Conservation (phyloP, 306 rosid genomes). For the Begonia fuchsioides region DNA sequence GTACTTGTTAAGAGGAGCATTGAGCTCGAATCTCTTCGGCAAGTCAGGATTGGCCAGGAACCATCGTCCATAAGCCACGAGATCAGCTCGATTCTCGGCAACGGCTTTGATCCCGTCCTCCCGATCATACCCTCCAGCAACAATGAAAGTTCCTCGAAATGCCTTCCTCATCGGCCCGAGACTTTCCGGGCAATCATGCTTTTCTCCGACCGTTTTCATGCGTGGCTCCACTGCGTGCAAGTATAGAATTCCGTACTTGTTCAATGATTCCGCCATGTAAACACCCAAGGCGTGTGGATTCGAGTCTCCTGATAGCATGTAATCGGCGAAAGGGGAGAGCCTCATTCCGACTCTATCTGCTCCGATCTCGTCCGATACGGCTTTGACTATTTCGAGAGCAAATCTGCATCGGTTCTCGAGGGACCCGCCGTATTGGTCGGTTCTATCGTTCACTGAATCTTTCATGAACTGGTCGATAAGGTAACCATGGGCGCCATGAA, state of each 20-base stretch:
- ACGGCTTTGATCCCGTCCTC: slow-evolving; percentile 15
- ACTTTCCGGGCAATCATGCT: slow-evolving; percentile 9
- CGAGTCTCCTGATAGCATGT: neutral
- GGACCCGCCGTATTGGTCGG: slow-evolving; percentile 23
- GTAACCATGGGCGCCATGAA: slow-evolving; percentile 28
- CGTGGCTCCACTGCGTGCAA: slow-evolving; percentile 56
- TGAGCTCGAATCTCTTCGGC: slow-evolving; percentile 9
- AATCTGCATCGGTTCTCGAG: slow-evolving; percentile 53
- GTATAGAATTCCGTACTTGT: slow-evolving; percentile 30
- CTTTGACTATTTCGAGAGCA: slow-evolving; percentile 34
- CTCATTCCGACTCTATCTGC: slow-evolving; percentile 52
- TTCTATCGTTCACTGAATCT: slow-evolving; percentile 23
- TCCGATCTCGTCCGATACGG: slow-evolving; percentile 35
- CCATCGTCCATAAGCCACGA: slow-evolving; percentile 13
- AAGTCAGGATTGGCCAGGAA: slow-evolving; percentile 23
- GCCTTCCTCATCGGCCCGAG: slow-evolving; percentile 30
- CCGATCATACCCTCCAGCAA: slow-evolving; percentile 12
- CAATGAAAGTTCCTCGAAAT: slow-evolving; percentile 18
- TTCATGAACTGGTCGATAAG: slow-evolving; percentile 22
- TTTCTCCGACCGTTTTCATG: slow-evolving; percentile 22
- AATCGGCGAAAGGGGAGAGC: slow-evolving; percentile 49
- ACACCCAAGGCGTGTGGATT: slow-evolving; percentile 14
- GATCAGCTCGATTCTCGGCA: slow-evolving; percentile 12
- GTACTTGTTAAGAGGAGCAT: too few relatives aligned
- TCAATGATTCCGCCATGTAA: slow-evolving; percentile 26